Conservation (phyloP, 2,329 filamentous ascomycete genomes). For the Fusarium temperatum region DNA sequence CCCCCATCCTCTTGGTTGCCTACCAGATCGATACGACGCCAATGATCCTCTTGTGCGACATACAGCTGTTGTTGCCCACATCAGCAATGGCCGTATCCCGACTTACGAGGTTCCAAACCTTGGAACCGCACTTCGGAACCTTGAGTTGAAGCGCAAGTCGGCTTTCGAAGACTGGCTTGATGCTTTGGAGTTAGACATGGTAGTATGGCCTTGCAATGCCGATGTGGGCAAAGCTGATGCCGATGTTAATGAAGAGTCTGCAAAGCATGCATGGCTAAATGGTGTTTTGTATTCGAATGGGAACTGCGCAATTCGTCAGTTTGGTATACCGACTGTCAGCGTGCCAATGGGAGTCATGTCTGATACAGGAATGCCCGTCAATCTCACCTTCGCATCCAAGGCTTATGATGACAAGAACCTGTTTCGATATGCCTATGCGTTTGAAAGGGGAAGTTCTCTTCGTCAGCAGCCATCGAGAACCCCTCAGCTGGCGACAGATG, state of each 20-base stretch:
- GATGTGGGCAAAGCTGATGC: neutral
- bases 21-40: neutral
- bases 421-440: neutral
- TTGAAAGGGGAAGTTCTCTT: neutral
- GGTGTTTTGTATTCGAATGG: neutral
- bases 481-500: neutral
- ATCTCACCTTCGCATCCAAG: neutral
- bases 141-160: neutral
- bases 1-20: neutral
- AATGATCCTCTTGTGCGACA: neutral
- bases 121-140: neutral
- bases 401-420: neutral
- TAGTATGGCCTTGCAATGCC: neutral
- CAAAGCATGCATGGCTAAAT: neutral
- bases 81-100: neutral
- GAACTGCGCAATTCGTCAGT: neutral
- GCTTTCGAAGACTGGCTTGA: neutral
- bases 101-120: neutral
- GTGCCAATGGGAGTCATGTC: conserved; percentile 1
- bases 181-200: neutral
- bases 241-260: neutral
- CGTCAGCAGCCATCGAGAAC: neutral
- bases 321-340: neutral
- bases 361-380: neutral
- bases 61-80: neutral